Percentiles rank a stretch among this genome's conserved stretches.
Conservation (phyloP, 2,329 filamentous ascomycete species). For the Botrytis porri region DNA sequence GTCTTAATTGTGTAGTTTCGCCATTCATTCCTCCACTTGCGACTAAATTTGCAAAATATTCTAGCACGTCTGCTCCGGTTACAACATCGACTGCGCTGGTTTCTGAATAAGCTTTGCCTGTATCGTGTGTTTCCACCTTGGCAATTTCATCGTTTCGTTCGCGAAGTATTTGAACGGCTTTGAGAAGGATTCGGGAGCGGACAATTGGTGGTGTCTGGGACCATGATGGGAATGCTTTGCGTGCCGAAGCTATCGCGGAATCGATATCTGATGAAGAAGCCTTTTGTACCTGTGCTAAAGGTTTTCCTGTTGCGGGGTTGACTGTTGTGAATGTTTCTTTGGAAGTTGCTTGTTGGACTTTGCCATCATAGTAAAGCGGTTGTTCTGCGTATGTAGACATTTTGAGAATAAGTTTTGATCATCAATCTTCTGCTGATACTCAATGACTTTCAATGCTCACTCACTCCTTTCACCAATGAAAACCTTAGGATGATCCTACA, state of each 20-base stretch:
- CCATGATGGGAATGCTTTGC: slow-evolving; percentile 72
- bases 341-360: slow-evolving; percentile 58
- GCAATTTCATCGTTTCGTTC: slow-evolving; percentile 77
- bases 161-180: slow-evolving; percentile 70
- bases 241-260: slow-evolving; percentile 67
- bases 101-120: slow-evolving; percentile 81
- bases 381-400: slow-evolving; percentile 46
- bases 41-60: slow-evolving; percentile 80
- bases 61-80: slow-evolving; percentile 80
- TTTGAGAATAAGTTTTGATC: slow-evolving; percentile 26
- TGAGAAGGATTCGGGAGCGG: slow-evolving; percentile 74
- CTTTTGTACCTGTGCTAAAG: slow-evolving; percentile 68
- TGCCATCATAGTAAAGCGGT: slow-evolving; percentile 74
- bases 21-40: slow-evolving; percentile 77
- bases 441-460: slow-evolving; percentile 4
- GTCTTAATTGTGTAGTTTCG: slow-evolving; percentile 70
- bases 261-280: slow-evolving; percentile 68
- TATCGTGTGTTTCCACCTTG: slow-evolving; percentile 76
- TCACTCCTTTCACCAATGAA: slow-evolving; percentile 17
- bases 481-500: not conserved
- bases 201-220: slow-evolving; percentile 70
- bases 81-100: slow-evolving; percentile 80
- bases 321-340: slow-evolving; percentile 66
- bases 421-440: not conserved
- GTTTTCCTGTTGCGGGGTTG: slow-evolving; percentile 68